These are phyloP conservation scores for Phytophthora agathidicida DNA, from an alignment of 352 stramenopile species.

Conservation along the genomic window DNA sequence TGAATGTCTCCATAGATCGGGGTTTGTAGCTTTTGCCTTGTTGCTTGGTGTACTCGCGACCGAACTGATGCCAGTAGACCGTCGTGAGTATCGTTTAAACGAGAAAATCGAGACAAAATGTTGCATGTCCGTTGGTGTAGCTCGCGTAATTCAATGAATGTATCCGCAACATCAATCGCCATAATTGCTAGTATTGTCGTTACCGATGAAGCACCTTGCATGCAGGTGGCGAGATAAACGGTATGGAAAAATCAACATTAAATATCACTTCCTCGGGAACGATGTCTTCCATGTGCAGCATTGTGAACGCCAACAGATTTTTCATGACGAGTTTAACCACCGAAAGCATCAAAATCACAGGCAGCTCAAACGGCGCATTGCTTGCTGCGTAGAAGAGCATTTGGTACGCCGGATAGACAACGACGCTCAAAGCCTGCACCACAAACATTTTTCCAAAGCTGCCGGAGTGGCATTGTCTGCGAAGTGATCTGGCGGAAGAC, in stretches of 20 bases:
- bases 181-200: slow-evolving; percentile 35
- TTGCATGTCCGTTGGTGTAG: slow-evolving; percentile 8
- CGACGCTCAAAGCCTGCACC: slow-evolving; percentile 23
- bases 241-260: slow-evolving; percentile 49
- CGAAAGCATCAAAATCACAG: slow-evolving; percentile 27
- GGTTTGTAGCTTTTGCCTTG: too few species aligned
- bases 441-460: too few species aligned
- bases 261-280: slow-evolving; percentile 44
- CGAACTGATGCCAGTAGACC: slow-evolving; percentile 5
- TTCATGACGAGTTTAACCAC: slow-evolving; percentile 44
- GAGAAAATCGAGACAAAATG: slow-evolving; percentile 16
- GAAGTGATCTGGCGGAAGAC: slow-evolving; percentile 6
- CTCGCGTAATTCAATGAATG: slow-evolving; percentile 5
- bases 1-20: too few species aligned
- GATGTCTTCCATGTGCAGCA: slow-evolving; percentile 30
- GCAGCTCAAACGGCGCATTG: slow-evolving; percentile 17
- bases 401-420: slow-evolving; percentile 21
- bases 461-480: slow-evolving; percentile 19
- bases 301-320: slow-evolving; percentile 28
- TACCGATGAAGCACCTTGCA: slow-evolving; percentile 46
- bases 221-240: slow-evolving; percentile 47
- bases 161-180: slow-evolving; percentile 27
- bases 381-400: slow-evolving; percentile 16
- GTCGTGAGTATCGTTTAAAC: background rate
- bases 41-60: too few species aligned